Evolutionary conservation across 306 rosid genomes (phyloP), one percentile per base, ranked within the genome.

Genomic region (Purshia tridentata): DNA sequence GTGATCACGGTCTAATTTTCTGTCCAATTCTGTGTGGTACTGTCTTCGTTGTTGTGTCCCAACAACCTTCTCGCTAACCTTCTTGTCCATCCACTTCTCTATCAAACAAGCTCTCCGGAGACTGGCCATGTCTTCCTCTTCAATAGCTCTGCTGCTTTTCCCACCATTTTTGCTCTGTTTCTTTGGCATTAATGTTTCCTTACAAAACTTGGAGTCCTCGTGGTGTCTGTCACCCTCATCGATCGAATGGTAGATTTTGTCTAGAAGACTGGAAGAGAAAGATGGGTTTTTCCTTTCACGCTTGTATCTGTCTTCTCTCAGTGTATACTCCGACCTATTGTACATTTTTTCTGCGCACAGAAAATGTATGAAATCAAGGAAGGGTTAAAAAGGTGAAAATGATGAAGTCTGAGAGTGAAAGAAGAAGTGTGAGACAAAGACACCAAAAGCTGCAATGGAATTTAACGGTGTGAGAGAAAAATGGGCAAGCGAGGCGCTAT

Each of bases 241-340:
- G 41, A 94, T 88, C 59, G 97, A 90, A 20, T 90, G 87, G 86
- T 95, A 95, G 47, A 91, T 94, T 47, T 87, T 67, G 54, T 94
- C 97, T 11, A 94, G 90, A 0, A 94, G 89, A 22, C 72, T 74
- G 8, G 99, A 88, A 14, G 99, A 95, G 83, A 91, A 91, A 14
- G 97, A 89, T 2, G 91, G 92, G 72, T 39, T 84, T n/a, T 79
- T 67, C 49, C 50, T 18, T 9, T 75, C 49, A 65, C 23, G 16
- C 45, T 19, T 74, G 45, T 68, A 65, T 39, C 74, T 76, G 15
- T 77, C 75, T 15, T 80, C 85, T 66, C 77, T 76, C 7, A 3
- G 75, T 19, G 69, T 69, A 11, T 56, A 80, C 66, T 83, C 74
- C 44, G 58, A 13, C 63, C 75, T 60, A 3, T 29, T 59, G 84